Percentiles rank a stretch among this genome's conserved stretches.
Evolutionary conservation across 257 asterid species (phyloP).

Genomic region (Gentiana macrophylla): DNA sequence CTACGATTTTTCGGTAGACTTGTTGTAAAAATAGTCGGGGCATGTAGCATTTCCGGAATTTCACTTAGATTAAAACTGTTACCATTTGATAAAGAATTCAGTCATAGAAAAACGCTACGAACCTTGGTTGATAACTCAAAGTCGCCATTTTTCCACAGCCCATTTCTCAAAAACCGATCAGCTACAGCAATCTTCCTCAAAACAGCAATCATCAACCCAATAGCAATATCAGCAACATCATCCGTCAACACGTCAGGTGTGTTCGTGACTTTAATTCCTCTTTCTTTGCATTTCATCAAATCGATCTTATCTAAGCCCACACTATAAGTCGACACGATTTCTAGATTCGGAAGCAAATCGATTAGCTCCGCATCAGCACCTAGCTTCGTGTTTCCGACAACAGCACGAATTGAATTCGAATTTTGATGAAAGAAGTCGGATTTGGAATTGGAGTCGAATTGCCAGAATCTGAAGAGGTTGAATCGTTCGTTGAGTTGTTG

Average conservation of each 20-base stretch:
- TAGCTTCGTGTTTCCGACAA: conserved; percentile 37
- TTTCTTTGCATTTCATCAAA: conserved; percentile 40
- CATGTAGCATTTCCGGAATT: too few relatives aligned
- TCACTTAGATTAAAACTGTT: too few relatives aligned
- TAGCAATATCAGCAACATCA: conserved; percentile 64
- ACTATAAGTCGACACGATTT: conserved; percentile 58
- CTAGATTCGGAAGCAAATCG: conserved; percentile 48
- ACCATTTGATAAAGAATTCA: too few relatives aligned
- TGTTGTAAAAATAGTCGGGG: too few relatives aligned
- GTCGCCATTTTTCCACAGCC: conserved; percentile 39
- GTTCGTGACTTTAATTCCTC: conserved; percentile 64
- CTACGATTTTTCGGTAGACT: too few relatives aligned
- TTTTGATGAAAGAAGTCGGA: conserved; percentile 22
- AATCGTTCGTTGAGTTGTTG: conserved; percentile 46
- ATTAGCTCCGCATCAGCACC: conserved; percentile 61
- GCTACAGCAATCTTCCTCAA: conserved; percentile 43
- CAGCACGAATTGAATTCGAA: conserved; percentile 39
- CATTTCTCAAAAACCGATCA: conserved; percentile 29
- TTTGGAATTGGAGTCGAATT: conserved; percentile 15
- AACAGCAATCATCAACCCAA: conserved; percentile 36
- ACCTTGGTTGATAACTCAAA: conserved; percentile 42
- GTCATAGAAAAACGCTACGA: background rate
- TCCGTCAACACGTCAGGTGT: conserved; percentile 85
- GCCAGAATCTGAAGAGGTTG: conserved; percentile 56
- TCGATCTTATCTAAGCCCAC: conserved; percentile 77